phyloP scores from a whole-genome alignment of 805 yeast species.

The Starmerella tilneyi region DNA sequence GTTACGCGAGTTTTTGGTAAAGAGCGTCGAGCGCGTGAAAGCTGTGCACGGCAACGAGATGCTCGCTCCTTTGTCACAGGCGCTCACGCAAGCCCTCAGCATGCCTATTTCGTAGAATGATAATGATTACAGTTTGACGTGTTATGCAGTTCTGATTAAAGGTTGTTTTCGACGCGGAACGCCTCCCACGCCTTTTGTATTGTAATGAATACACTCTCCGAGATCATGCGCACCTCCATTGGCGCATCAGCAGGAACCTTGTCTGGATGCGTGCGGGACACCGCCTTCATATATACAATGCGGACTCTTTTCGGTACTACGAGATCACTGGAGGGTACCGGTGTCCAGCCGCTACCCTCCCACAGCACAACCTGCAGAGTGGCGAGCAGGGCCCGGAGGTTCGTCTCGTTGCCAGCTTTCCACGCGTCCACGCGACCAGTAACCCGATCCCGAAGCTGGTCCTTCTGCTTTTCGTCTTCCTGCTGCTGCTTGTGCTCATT shows the following conservation, averaged over 20 bases:
- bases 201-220: constrained; percentile 74
- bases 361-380: constrained; percentile 58
- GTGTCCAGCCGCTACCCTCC: constrained; percentile 57
- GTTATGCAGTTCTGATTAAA: too few relatives aligned
- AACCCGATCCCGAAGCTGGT: constrained; percentile 53
- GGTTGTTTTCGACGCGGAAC: constrained; percentile 40
- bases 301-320: constrained; percentile 87
- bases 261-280: constrained; percentile 73
- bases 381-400: constrained; percentile 65
- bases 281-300: constrained; percentile 70
- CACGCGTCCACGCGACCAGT: constrained; percentile 47
- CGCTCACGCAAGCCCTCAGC: constrained; percentile 13
- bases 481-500: constrained; percentile 39
- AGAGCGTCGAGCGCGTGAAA: constrained; percentile 18
- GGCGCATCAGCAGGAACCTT: constrained; percentile 53
- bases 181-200: constrained; percentile 85
- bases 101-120: constrained; percentile 3
- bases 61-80: constrained; percentile 14
- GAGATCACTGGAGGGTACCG: constrained; percentile 58
- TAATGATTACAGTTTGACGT: not conserved
- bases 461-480: constrained; percentile 47
- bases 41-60: constrained; percentile 7
- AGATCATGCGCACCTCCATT: constrained; percentile 66
- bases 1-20: constrained; percentile 12
- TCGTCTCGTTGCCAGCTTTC: constrained; percentile 68